Base-by-base conservation (phyloP, 2,329 filamentous ascomycete species). In the Colletotrichum echinochloae region DNA sequence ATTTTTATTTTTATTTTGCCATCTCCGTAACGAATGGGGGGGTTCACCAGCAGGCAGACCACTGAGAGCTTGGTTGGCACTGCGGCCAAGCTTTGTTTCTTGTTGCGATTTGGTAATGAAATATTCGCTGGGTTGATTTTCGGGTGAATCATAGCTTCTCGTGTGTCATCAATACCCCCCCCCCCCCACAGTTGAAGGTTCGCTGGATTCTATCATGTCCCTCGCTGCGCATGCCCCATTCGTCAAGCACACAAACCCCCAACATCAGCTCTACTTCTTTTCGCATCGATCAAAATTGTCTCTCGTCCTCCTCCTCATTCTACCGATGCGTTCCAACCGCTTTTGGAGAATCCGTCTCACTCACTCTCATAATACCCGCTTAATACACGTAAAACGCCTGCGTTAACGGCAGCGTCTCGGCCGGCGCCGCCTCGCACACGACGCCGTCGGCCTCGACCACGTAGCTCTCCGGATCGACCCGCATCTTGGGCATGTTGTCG, bases 391-490 rank as follows among this genome's bases (percentile, higher is more conserved):
- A 97, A 78, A 88, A 95, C 18, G 82, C 84, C 83, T 97, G 94
- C 70, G 92, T 90, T 78, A 97, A 83, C 8, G 94, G 94, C 80
- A 98, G 79, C 61, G 78, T 85, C 33, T 85, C 85, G 28, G 92
- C 89, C 5, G 94, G 93, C 80, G 92, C 93, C 0, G 94, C 94
- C 51, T 84, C 87, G 78, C 92, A 95, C 44, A 90, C 83, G 79
- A 88, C 81, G 0, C 93, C 94, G 81, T 97, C 94, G 1, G 95
- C 95, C 83, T 95, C 91, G 33, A 98, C 95, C 20, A 85, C 88
- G 83, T 98, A 98, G 77, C 88, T 91, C 86, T 98, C 95, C 6
- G 95, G 93, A 80, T 98, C 95, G 71, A 98, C 95, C 76, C 85
- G 90, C 93, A 98, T 98, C 82, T 87, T 89, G 18, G 95, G 95